Percentiles rank a stretch among this genome's conserved stretches.
phyloP scores from a whole-genome alignment of 441 rosid species.

The Pelargonium myrrhifolium region DNA sequence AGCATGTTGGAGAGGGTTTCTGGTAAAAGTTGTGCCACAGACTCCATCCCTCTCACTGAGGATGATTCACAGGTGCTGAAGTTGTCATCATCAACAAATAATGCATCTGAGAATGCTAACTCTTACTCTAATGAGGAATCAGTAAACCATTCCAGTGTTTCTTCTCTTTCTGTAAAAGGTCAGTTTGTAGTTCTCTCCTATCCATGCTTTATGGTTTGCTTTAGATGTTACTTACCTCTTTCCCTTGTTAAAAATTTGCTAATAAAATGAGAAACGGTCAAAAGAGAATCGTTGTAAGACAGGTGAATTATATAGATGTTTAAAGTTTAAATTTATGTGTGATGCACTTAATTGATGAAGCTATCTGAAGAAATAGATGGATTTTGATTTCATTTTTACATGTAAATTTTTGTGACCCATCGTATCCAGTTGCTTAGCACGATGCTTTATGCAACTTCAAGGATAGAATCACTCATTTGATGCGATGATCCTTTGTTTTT shows the following conservation, averaged over 20 bases:
- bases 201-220: slow-evolving; percentile 1
- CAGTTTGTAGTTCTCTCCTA: not conserved
- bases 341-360: too few relatives aligned
- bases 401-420: not conserved
- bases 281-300: not conserved
- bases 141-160: slow-evolving; percentile 7
- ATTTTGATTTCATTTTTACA: not conserved
- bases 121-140: slow-evolving; percentile 12
- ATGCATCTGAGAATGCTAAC: slow-evolving; percentile 11
- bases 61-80: slow-evolving; percentile 11
- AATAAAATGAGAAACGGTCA: not conserved
- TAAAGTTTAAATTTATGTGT: too few relatives aligned
- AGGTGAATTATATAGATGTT: not conserved
- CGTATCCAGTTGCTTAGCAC: not conserved
- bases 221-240: not conserved
- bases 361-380: not conserved
- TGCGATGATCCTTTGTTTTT: not conserved
- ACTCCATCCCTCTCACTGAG: slow-evolving; percentile 4
- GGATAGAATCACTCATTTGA: not conserved
- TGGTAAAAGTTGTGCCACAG: not conserved
- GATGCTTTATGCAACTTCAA: not conserved
- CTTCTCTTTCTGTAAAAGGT: slow-evolving; percentile 24
- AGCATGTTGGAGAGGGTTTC: slow-evolving; percentile 4
- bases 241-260: not conserved
- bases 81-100: slow-evolving; percentile 9